phyloP scores from a whole-genome alignment of 176 grass and related monocot species.

The Coix lacrymajobi region DNA sequence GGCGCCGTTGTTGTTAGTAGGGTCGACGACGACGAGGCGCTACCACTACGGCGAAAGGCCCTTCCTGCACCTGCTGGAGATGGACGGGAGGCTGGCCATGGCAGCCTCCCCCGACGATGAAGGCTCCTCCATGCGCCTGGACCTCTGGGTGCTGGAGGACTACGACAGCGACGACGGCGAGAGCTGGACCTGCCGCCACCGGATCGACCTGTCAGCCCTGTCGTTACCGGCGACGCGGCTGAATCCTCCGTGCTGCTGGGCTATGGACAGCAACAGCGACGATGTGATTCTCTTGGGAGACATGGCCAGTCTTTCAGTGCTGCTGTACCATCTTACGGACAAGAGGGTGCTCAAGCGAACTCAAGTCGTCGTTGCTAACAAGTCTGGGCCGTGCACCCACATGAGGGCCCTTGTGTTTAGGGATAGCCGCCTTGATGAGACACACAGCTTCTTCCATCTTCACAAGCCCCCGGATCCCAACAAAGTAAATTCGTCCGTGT shows the following conservation, averaged over 20 bases:
- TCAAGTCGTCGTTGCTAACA: too few relatives aligned
- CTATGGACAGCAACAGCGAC: too few relatives aligned
- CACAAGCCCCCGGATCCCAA: not conserved
- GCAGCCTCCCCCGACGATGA: not conserved
- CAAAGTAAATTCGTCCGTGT: slow-evolving; percentile 29
- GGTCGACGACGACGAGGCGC: fast-evolving
- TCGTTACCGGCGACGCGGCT: too few relatives aligned
- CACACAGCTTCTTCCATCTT: too few relatives aligned
- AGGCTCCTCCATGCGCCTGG: not conserved
- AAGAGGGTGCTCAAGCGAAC: too few relatives aligned
- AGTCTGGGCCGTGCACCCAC: too few relatives aligned
- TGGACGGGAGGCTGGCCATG: slow-evolving; percentile 8
- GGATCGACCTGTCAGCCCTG: not conserved
- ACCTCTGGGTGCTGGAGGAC: slow-evolving; percentile 11
- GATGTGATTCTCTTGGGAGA: too few relatives aligned
- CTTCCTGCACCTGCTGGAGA: not conserved
- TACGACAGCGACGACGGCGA: not conserved
- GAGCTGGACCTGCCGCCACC: not conserved
- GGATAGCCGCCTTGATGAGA: too few relatives aligned
- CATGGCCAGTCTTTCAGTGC: too few relatives aligned
- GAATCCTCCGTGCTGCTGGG: too few relatives aligned
- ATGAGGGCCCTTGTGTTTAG: too few relatives aligned
- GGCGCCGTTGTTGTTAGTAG: not conserved
- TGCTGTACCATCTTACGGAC: too few relatives aligned
- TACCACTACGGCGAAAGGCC: not conserved